phyloP scores from a whole-genome alignment of 2,329 filamentous ascomycete genomes.

The Hypoxylon sp. region DNA sequence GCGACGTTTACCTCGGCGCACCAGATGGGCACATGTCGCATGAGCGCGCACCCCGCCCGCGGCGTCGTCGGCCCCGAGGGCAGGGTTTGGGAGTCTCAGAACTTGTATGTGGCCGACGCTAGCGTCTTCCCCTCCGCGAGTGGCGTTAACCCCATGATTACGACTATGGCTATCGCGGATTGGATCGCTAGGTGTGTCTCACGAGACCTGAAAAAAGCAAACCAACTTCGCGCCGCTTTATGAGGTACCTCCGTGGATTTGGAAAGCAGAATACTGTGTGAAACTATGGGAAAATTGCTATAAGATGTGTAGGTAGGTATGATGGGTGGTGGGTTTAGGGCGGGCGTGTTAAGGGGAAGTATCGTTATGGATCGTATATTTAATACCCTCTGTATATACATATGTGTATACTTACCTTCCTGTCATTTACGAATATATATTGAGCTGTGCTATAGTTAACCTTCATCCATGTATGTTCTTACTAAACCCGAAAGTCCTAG shows the following conservation, averaged over 20 bases:
- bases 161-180: slow-evolving; percentile 79
- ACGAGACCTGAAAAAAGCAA: slow-evolving; percentile 60
- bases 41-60: slow-evolving; percentile 69
- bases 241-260: slow-evolving; percentile 11
- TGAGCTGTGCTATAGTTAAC: neutral
- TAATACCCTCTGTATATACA: neutral
- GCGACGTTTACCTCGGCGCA: slow-evolving; percentile 78
- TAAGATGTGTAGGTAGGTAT: neutral
- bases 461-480: neutral
- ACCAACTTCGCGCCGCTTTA: slow-evolving; percentile 21
- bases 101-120: slow-evolving; percentile 79
- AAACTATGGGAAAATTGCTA: neutral
- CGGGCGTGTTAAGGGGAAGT: neutral
- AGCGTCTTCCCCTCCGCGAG: slow-evolving; percentile 83
- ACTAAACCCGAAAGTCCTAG: neutral
- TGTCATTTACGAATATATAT: slow-evolving; percentile 4
- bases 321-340: neutral
- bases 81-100: slow-evolving; percentile 75
- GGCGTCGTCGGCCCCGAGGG: slow-evolving; percentile 73
- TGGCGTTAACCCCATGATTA: slow-evolving; percentile 88
- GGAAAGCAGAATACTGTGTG: slow-evolving; percentile 38
- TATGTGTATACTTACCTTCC: neutral
- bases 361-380: slow-evolving; percentile 42
- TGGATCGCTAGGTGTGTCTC: slow-evolving; percentile 72
- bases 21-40: slow-evolving; percentile 84